Evolutionary conservation across 2,329 filamentous ascomycete species (phyloP).

Genomic region (Aspergillus ochraceoroseus): DNA sequence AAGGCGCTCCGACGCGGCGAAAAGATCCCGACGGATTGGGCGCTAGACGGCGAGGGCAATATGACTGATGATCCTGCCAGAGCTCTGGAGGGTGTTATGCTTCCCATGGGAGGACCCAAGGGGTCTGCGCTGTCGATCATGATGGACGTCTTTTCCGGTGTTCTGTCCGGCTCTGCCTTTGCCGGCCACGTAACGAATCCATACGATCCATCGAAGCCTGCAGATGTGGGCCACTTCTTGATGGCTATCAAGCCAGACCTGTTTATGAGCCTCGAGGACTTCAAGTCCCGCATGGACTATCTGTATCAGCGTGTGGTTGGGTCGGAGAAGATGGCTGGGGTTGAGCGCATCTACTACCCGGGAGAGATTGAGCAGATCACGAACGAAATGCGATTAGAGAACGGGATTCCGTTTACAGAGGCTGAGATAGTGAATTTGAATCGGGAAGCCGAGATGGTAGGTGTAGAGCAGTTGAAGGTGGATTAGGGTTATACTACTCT

Average conservation of each 20-base stretch:
- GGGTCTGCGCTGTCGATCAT: slow-evolving; percentile 71
- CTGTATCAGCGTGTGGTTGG: slow-evolving; percentile 52
- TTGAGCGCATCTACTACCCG: slow-evolving; percentile 55
- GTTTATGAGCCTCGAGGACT: slow-evolving; percentile 66
- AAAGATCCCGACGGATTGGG: slow-evolving; percentile 57
- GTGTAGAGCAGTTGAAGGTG: slow-evolving; percentile 20
- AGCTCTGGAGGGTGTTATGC: slow-evolving; percentile 72
- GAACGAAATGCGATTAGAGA: slow-evolving; percentile 36
- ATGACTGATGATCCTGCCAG: slow-evolving; percentile 66
- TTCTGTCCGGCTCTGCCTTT: slow-evolving; percentile 70
- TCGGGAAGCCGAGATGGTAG: slow-evolving; percentile 46
- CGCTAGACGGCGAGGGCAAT: slow-evolving; percentile 64
- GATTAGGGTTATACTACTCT: neutral
- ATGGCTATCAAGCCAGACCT: slow-evolving; percentile 68
- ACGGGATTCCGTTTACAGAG: slow-evolving; percentile 49
- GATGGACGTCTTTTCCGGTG: slow-evolving; percentile 84
- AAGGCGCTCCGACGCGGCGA: slow-evolving; percentile 43
- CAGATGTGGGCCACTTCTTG: slow-evolving; percentile 70
- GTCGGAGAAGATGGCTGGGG: slow-evolving; percentile 50
- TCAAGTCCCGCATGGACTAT: slow-evolving; percentile 57
- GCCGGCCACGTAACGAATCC: slow-evolving; percentile 71
- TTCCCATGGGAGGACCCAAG: slow-evolving; percentile 81
- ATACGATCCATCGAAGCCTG: slow-evolving; percentile 64
- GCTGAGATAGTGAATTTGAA: slow-evolving; percentile 50
- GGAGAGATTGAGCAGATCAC: slow-evolving; percentile 54